Percentiles rank a stretch among this genome's conserved stretches.
These are phyloP conservation scores for Neoarthrinium moseri DNA, from an alignment of 2,329 filamentous ascomycete genomes.

Conservation along the genomic window DNA sequence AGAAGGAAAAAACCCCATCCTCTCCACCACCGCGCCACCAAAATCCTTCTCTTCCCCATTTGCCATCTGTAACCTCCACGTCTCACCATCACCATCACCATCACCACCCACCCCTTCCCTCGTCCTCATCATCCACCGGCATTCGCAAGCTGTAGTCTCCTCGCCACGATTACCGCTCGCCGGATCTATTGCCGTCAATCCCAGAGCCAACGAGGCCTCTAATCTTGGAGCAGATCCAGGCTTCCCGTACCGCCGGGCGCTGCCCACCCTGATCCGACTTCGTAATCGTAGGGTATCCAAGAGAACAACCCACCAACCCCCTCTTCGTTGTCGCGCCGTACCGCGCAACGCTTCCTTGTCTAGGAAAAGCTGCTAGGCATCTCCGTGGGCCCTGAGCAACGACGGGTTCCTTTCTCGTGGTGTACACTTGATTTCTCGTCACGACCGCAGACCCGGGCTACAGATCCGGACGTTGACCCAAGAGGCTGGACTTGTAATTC, in stretches of 20 bases:
- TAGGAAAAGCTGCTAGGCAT: neutral
- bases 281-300: neutral
- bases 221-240: neutral
- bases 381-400: neutral
- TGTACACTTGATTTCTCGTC: neutral
- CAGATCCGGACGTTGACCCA: neutral
- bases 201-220: neutral
- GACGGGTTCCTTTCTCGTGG: neutral
- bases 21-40: too few relatives aligned
- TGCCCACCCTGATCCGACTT: neutral
- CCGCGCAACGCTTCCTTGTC: neutral
- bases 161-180: neutral
- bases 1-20: too few relatives aligned
- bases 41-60: too few relatives aligned
- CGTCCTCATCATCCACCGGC: neutral
- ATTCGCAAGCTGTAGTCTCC: constrained; percentile 12
- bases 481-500: constrained; percentile 7
- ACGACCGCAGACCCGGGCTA: too few relatives aligned
- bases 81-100: neutral
- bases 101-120: neutral
- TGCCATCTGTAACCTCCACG: neutral
- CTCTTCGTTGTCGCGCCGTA: neutral
- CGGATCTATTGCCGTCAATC: neutral
- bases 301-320: neutral
- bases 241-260: constrained; percentile 4